phyloP scores from a whole-genome alignment of 495 filamentous ascomycete genomes.

The Elaphomyces granulatus region DNA sequence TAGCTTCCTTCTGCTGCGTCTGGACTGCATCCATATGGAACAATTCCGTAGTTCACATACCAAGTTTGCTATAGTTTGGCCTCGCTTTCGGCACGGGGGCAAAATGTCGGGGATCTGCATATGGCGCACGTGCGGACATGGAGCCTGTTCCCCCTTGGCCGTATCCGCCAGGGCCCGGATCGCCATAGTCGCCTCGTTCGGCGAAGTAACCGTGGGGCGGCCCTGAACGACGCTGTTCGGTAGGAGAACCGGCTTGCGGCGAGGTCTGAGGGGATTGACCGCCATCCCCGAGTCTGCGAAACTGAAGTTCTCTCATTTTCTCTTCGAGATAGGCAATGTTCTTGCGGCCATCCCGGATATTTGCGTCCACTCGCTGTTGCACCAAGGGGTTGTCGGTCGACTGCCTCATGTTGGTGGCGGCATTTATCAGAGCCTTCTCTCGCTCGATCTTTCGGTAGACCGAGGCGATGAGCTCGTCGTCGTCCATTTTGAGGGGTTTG shows the following conservation, averaged over 20 bases:
- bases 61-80: conserved; percentile 91
- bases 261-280: conserved; percentile 27
- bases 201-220: conserved; percentile 35
- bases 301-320: conserved; percentile 73
- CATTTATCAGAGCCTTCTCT: conserved; percentile 89
- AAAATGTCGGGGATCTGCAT: conserved; percentile 54
- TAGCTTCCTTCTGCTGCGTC: no score
- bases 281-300: conserved; percentile 53
- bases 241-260: conserved; percentile 21
- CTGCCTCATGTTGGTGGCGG: conserved; percentile 85
- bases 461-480: conserved; percentile 69
- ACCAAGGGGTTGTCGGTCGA: conserved; percentile 85
- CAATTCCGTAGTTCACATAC: no score
- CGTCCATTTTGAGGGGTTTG: conserved; percentile 28
- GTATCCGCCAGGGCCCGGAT: conserved; percentile 38
- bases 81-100: conserved; percentile 55
- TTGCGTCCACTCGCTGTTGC: conserved; percentile 71
- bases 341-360: conserved; percentile 83
- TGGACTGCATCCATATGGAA: no score
- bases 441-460: conserved; percentile 96
- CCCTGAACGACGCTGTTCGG: conserved; percentile 20
- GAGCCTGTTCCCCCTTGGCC: conserved; percentile 45
- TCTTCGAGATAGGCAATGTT: conserved; percentile 93
- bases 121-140: conserved; percentile 76
- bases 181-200: conserved; percentile 38